phyloP scores from a whole-genome alignment of 1,284 basidiomycete genomes.

The Salmacisia buchloeana region DNA sequence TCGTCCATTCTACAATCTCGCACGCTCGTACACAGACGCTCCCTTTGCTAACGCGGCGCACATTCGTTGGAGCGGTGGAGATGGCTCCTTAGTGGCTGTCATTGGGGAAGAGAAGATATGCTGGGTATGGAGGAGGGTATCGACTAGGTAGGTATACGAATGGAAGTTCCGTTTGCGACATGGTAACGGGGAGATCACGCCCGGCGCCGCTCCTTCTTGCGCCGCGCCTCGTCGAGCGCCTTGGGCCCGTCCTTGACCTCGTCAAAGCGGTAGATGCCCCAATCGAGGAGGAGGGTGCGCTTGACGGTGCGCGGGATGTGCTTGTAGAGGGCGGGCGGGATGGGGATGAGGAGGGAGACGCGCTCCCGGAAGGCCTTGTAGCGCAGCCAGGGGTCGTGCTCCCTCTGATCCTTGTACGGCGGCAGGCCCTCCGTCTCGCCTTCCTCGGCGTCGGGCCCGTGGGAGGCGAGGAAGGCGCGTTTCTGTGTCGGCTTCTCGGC shows the following conservation, averaged over 20 bases:
- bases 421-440: constrained; percentile 20
- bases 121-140: too few relatives aligned
- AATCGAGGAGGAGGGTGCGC: constrained; percentile 61
- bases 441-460: constrained; percentile 52
- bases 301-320: constrained; percentile 61
- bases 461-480: constrained; percentile 62
- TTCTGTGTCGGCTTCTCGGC: constrained; percentile 68
- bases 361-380: constrained; percentile 43
- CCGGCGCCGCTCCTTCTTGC: too few relatives aligned
- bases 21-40: too few relatives aligned
- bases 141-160: too few relatives aligned
- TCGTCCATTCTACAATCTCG: too few relatives aligned
- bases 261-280: constrained; percentile 53
- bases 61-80: too few relatives aligned
- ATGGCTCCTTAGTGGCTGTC: too few relatives aligned
- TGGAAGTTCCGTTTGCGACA: too few relatives aligned
- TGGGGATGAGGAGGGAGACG: constrained; percentile 65
- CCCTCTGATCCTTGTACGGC: constrained; percentile 24
- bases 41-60: too few relatives aligned
- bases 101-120: too few relatives aligned
- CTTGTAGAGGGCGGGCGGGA: constrained; percentile 62
- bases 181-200: too few relatives aligned
- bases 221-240: constrained; percentile 11
- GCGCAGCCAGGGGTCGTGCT: constrained; percentile 38
- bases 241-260: constrained; percentile 35